A percentile compares a stretch with the other conserved stretches of the same genome.
These are phyloP conservation scores for Apostasia ramifera DNA, from an alignment of 106 monocot species.

Conservation along the genomic window DNA sequence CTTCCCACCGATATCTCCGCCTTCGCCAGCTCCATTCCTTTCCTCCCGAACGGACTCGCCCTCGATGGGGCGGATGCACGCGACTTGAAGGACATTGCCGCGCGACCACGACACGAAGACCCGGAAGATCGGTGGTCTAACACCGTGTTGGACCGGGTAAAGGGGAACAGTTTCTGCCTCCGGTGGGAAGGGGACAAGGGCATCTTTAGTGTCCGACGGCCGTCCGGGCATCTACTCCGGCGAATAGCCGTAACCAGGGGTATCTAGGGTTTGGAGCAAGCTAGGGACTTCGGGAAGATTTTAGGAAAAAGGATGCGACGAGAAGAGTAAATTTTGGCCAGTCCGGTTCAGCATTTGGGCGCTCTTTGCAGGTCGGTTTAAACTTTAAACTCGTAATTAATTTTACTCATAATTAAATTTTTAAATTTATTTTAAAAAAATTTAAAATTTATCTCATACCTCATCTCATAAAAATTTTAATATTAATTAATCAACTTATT, in stretches of 20 bases:
- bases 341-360: too few relatives aligned
- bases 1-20: slow-evolving; percentile 40
- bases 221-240: slow-evolving; percentile 46
- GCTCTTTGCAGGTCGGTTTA: too few relatives aligned
- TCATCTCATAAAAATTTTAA: too few relatives aligned
- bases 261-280: not conserved
- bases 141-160: slow-evolving; percentile 52
- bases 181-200: slow-evolving; percentile 39
- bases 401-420: too few relatives aligned
- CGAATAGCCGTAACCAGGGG: not conserved
- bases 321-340: too few relatives aligned
- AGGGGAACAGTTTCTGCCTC: slow-evolving; percentile 20
- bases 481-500: too few relatives aligned
- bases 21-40: slow-evolving; percentile 27
- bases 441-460: too few relatives aligned
- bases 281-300: slow-evolving; percentile 11
- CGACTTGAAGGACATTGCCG: slow-evolving; percentile 71
- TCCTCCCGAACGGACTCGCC: not conserved
- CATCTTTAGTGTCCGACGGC: slow-evolving; percentile 28
- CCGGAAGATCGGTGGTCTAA: slow-evolving; percentile 57
- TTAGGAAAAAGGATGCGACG: not conserved
- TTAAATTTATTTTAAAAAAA: too few relatives aligned
- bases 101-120: slow-evolving; percentile 66
- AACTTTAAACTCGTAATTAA: too few relatives aligned
- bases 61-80: slow-evolving; percentile 48